Conservation (phyloP, 1,284 basidiomycete species). For the Puccinia horiana region DNA sequence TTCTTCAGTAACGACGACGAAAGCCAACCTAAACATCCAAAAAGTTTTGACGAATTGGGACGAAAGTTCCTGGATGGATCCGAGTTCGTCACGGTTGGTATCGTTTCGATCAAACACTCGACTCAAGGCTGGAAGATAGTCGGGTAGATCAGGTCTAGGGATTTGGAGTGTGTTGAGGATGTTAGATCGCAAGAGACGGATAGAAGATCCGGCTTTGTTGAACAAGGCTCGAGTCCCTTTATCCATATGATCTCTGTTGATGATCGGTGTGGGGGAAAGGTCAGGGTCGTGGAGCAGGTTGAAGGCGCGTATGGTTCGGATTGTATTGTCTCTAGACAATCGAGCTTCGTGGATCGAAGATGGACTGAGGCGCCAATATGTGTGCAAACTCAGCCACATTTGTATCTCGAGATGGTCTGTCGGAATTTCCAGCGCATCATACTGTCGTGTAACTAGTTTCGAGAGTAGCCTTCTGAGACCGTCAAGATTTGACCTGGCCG, state of each 20-base stretch:
- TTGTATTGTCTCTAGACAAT: neutral
- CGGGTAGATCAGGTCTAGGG: neutral
- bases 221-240: neutral
- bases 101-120: neutral
- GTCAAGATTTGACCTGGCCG: neutral
- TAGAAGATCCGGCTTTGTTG: neutral
- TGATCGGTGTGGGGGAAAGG: neutral
- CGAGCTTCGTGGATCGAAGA: neutral
- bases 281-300: slow-evolving; percentile 28
- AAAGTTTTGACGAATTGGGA: neutral
- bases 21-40: slow-evolving; percentile 18
- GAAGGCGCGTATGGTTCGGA: neutral
- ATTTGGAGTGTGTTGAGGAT: slow-evolving; percentile 1
- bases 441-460: neutral
- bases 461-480: neutral
- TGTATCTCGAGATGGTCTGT: neutral
- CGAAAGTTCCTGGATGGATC: neutral
- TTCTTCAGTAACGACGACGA: slow-evolving; percentile 1
- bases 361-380: slow-evolving; percentile 14
- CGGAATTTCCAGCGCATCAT: slow-evolving; percentile 6
- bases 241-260: neutral
- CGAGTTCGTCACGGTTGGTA: neutral
- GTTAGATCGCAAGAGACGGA: neutral
- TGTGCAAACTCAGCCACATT: slow-evolving; percentile 22
- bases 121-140: neutral